Conservation (phyloP, 345 rosid genomes). For the Limnanthes douglasii region DNA sequence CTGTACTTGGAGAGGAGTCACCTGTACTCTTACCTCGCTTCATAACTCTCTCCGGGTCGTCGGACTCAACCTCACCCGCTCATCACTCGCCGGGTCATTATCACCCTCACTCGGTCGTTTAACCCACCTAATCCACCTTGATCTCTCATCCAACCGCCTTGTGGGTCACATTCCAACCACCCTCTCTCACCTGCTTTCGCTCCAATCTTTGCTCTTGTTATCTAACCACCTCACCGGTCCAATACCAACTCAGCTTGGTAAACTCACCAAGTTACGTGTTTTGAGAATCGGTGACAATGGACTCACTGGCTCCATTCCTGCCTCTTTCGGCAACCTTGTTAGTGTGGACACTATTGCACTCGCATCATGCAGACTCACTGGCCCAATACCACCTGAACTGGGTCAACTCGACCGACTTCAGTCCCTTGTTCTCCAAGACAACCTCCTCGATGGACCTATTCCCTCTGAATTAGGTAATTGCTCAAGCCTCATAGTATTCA, state of each 20-base stretch:
- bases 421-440: slow-evolving; percentile 44
- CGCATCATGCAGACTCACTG: slow-evolving; percentile 65
- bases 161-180: slow-evolving; percentile 80
- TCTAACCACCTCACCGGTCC: slow-evolving; percentile 76
- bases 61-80: slow-evolving; percentile 50
- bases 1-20: slow-evolving; percentile 66
- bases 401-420: slow-evolving; percentile 31
- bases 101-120: slow-evolving; percentile 53
- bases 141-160: slow-evolving; percentile 75
- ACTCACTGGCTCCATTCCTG: slow-evolving; percentile 62
- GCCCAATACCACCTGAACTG: slow-evolving; percentile 51
- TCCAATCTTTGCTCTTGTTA: slow-evolving; percentile 70
- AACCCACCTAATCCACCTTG: slow-evolving; percentile 68
- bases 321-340: slow-evolving; percentile 40
- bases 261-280: slow-evolving; percentile 34
- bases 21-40: slow-evolving; percentile 26
- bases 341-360: slow-evolving; percentile 44
- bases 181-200: slow-evolving; percentile 57
- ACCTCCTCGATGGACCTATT: slow-evolving; percentile 52
- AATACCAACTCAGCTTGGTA: slow-evolving; percentile 64
- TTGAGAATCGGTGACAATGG: slow-evolving; percentile 72
- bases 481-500: slow-evolving; percentile 34
- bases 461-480: slow-evolving; percentile 71
- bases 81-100: slow-evolving; percentile 48
- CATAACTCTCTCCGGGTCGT: slow-evolving; percentile 20